A percentile compares a stretch with the other conserved stretches of the same genome.
Conservation (phyloP, 83 land plant species). For the Thuja plicata region DNA sequence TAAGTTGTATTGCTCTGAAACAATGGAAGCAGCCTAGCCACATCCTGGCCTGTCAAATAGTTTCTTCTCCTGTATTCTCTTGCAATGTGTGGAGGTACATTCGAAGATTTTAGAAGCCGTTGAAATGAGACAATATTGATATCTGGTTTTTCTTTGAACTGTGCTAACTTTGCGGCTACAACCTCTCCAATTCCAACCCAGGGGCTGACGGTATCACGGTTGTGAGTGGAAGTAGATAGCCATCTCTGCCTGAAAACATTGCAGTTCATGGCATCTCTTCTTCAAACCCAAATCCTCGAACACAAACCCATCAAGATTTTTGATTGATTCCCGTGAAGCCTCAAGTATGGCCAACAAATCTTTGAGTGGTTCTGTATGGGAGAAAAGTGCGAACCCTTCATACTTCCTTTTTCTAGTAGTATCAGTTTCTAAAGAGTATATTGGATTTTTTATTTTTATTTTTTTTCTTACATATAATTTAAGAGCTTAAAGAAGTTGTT, state of each 20-base stretch:
- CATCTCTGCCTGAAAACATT: background rate
- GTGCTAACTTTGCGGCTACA: background rate
- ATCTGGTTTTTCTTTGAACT: background rate
- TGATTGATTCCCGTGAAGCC: no score
- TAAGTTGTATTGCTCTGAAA: background rate
- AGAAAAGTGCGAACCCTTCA: no score
- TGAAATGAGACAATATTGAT: background rate
- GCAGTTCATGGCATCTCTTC: background rate
- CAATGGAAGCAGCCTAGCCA: background rate
- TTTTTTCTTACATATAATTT: no score
- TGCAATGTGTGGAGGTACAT: background rate
- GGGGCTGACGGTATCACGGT: no score
- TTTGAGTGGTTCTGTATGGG: background rate
- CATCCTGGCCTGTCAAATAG: background rate
- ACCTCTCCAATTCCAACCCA: conserved; percentile 5
- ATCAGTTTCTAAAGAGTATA: no score
- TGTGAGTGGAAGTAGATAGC: background rate
- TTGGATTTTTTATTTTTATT: no score
- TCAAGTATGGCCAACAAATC: background rate
- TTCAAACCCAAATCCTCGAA: background rate
- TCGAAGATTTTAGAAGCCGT: background rate
- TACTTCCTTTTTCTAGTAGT: no score
- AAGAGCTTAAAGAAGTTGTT: no score
- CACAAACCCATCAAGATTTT: background rate
- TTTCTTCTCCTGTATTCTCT: background rate